These are phyloP conservation scores for Pachysandra terminalis DNA, from an alignment of 164 flowering plant genomes.

Conservation along the genomic window DNA sequence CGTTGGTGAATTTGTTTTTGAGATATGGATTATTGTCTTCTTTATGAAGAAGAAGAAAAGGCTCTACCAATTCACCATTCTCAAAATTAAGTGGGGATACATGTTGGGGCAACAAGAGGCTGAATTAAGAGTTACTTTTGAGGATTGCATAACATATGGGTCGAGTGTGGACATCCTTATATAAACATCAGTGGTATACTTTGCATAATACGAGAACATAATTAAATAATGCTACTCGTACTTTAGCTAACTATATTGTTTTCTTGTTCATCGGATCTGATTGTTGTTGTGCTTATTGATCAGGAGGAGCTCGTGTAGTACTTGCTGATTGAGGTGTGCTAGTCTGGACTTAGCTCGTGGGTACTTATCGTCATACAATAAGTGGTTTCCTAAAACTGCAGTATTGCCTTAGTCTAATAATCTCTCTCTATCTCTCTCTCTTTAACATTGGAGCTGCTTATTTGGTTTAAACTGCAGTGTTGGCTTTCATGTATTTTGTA, in stretches of 20 bases:
- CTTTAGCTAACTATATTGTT: background rate
- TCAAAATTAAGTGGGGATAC: too few species aligned
- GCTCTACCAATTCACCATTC: too few species aligned
- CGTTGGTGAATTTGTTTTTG: too few species aligned
- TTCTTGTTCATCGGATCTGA: background rate
- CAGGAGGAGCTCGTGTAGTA: conserved; percentile 35
- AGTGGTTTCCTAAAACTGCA: conserved; percentile 21
- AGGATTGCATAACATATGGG: too few species aligned
- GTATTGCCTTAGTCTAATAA: conserved; percentile 12
- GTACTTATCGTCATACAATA: conserved; percentile 20
- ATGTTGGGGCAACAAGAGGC: too few species aligned
- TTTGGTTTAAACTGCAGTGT: background rate
- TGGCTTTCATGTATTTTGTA: background rate
- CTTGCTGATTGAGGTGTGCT: conserved; percentile 30
- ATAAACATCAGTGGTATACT: too few species aligned
- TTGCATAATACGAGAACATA: too few species aligned
- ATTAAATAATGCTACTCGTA: background rate
- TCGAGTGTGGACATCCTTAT: too few species aligned
- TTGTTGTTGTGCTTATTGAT: conserved; percentile 10
- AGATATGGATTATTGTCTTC: too few species aligned
- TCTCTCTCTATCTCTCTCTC: background rate
- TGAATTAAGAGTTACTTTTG: too few species aligned
- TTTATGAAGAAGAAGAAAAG: too few species aligned
- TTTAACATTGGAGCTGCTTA: conserved; percentile 6
- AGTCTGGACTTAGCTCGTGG: conserved; percentile 7